Evolutionary conservation across 169 alveolate species (phyloP).

Genomic region (Babesia divergens): DNA sequence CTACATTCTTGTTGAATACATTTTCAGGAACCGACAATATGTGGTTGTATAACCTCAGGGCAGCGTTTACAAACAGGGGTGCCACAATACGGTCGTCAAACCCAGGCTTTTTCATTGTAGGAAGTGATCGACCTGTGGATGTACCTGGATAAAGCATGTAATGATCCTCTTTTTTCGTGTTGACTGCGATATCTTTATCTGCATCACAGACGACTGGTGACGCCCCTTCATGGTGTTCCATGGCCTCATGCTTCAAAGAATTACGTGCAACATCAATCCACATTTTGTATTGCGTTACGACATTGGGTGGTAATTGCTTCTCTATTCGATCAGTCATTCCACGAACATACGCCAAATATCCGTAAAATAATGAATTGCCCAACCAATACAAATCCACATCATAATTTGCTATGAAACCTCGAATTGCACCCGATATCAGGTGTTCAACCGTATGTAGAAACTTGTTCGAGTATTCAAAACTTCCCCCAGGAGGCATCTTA

Average conservation of each 20-base stretch:
- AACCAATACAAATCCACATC: conserved; percentile 15
- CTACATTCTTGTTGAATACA: background rate
- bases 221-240: background rate
- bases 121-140: conserved; percentile 40
- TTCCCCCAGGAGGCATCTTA: background rate
- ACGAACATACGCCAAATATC: conserved; percentile 1
- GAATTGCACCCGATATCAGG: conserved; percentile 13
- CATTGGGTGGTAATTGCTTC: conserved; percentile 10
- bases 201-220: background rate
- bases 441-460: conserved; percentile 19
- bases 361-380: conserved; percentile 8
- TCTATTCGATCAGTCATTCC: background rate
- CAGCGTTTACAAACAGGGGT: conserved; percentile 43
- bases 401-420: conserved; percentile 25
- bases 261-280: background rate
- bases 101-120: conserved; percentile 26
- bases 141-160: conserved; percentile 41
- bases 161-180: conserved; percentile 16
- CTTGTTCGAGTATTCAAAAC: conserved; percentile 43
- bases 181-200: background rate
- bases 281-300: background rate
- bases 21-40: background rate
- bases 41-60: conserved; percentile 27
- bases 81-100: conserved; percentile 48
- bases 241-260: background rate